Percentiles rank a stretch among this genome's conserved stretches.
Evolutionary conservation across 1,139 yeast genomes (phyloP).

Genomic region (Suhomyces anneliseae): DNA sequence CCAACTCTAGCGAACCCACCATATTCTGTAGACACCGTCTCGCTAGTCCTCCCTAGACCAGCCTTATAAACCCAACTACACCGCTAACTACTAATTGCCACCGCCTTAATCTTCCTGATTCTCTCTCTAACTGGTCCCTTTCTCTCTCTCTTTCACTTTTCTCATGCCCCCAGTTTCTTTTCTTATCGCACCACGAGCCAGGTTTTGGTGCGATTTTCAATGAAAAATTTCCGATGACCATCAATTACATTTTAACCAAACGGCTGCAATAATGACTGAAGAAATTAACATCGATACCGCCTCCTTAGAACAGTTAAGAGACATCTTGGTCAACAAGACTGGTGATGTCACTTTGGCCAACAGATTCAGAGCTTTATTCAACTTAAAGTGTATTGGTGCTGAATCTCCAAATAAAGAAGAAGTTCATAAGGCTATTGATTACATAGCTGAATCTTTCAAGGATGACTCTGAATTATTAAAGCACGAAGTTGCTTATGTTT

Average conservation of each 20-base stretch:
- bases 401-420: constrained; percentile 53
- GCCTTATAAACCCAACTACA: too few relatives aligned
- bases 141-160: neutral
- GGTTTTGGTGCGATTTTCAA: neutral
- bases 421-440: constrained; percentile 65
- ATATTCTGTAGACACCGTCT: too few relatives aligned
- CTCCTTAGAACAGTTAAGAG: constrained; percentile 67
- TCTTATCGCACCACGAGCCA: neutral
- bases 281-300: constrained; percentile 50
- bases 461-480: constrained; percentile 91
- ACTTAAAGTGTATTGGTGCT: constrained; percentile 79
- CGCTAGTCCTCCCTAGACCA: too few relatives aligned
- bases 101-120: too few relatives aligned
- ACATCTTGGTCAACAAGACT: constrained; percentile 58
- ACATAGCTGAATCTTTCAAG: constrained; percentile 76
- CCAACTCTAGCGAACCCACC: too few relatives aligned
- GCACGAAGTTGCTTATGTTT: constrained; percentile 97
- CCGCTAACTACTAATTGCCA: too few relatives aligned
- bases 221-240: constrained; percentile 6
- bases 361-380: constrained; percentile 91
- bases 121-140: neutral
- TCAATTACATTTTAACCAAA: neutral
- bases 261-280: constrained; percentile 22
- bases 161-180: neutral
- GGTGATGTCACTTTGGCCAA: constrained; percentile 76